Percentiles rank a stretch among this genome's conserved stretches.
Conservation (phyloP, 2,329 filamentous ascomycete genomes). For the Cladosporium sp. region DNA sequence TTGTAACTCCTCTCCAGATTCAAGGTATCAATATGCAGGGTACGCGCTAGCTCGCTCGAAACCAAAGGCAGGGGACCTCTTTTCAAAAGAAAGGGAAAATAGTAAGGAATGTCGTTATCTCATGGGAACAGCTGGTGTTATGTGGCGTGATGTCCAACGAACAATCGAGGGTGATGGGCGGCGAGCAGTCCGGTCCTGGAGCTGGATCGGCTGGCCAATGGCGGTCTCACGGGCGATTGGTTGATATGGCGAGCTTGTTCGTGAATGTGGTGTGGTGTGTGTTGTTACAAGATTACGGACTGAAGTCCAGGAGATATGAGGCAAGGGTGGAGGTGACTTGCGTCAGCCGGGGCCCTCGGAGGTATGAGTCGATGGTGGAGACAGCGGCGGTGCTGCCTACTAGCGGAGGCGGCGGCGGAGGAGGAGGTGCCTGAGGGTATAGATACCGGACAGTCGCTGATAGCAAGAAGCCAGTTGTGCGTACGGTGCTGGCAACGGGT, state of each 20-base stretch:
- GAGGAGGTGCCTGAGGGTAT: conserved; percentile 6
- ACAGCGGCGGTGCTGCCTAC: conserved; percentile 11
- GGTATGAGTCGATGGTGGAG: conserved; percentile 11
- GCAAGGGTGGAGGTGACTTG: conserved; percentile 1
- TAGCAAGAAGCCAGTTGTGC: conserved; percentile 6
- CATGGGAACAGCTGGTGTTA: conserved; percentile 27
- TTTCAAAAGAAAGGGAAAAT: conserved; percentile 37
- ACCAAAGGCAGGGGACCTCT: conserved; percentile 13
- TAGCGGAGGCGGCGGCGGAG: conserved; percentile 5
- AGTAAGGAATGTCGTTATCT: conserved; percentile 41
- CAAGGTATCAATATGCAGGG: conserved; percentile 14
- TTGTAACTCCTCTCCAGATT: conserved; percentile 6
- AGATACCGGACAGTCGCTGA: neutral
- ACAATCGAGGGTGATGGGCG: neutral
- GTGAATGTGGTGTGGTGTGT: conserved; percentile 2
- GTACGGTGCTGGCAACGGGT: neutral
- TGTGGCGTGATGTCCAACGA: conserved; percentile 18
- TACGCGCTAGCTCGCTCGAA: conserved; percentile 19
- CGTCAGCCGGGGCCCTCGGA: conserved; percentile 3
- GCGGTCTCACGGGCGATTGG: neutral
- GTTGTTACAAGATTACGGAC: conserved; percentile 13
- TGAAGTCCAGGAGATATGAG: conserved; percentile 1
- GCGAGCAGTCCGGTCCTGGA: conserved; percentile 6
- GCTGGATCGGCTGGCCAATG: conserved; percentile 1
- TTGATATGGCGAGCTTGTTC: conserved; percentile 2